Conservation (phyloP, 768 basidiomycete genomes). For the Termitomyces sp. region DNA sequence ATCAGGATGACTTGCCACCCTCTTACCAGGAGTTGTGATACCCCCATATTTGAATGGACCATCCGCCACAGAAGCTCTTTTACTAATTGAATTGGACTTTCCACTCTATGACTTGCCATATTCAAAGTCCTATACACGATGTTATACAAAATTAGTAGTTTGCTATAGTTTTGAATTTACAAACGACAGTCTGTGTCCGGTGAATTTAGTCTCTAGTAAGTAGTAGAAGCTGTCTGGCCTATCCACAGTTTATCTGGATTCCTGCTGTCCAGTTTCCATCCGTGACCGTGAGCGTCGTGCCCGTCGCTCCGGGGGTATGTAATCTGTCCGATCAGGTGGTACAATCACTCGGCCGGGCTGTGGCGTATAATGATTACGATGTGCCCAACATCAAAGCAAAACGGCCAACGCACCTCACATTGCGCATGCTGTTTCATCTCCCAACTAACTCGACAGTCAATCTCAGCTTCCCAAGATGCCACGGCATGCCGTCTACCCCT, state of each 20-base stretch:
- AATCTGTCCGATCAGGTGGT: constrained; percentile 6
- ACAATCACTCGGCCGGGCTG: constrained; percentile 5
- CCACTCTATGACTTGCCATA: background rate
- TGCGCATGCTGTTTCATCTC: constrained; percentile 13
- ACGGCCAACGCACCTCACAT: constrained; percentile 11
- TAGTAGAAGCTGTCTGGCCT: background rate
- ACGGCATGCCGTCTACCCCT: constrained; percentile 9
- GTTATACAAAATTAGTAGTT: constrained; percentile 12
- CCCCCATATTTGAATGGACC: background rate
- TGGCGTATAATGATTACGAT: constrained; percentile 15
- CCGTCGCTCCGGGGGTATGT: constrained; percentile 8
- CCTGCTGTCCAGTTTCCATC: background rate
- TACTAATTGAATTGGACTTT: background rate
- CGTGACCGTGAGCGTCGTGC: background rate
- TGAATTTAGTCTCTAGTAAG: background rate
- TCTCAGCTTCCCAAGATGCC: constrained; percentile 16
- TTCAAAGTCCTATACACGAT: constrained; percentile 6
- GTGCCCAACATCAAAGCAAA: background rate
- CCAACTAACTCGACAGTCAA: constrained; percentile 12
- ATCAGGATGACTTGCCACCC: constrained; percentile 46
- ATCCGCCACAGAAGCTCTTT: background rate
- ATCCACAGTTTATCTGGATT: background rate
- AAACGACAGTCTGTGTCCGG: background rate
- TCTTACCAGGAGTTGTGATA: constrained; percentile 37
- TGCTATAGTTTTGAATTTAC: constrained; percentile 11